A percentile compares a stretch with the other conserved stretches of the same genome.
Conservation (phyloP, 108 stramenopile species). For the Discostella pseudostelligera region DNA sequence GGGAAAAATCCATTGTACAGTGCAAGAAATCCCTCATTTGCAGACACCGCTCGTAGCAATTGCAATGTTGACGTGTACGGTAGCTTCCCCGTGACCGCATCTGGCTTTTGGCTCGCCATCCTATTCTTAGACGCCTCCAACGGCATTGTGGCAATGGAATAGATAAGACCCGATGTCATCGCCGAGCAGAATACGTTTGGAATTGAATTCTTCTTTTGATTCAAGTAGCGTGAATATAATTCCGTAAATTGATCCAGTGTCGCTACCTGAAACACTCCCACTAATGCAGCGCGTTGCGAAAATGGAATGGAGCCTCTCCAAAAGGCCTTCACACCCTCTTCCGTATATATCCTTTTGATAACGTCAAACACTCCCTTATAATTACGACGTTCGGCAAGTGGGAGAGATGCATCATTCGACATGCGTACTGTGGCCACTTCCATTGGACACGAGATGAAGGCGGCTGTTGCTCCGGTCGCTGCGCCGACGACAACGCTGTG, state of each 20-base stretch:
- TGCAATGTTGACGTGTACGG: constrained; percentile 86
- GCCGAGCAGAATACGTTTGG: constrained; percentile 89
- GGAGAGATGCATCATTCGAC: constrained; percentile 88
- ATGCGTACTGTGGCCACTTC: constrained; percentile 93
- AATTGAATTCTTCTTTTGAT: constrained; percentile 77
- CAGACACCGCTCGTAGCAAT: constrained; percentile 66
- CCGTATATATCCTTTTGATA: constrained; percentile 63
- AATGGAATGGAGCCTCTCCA: constrained; percentile 91
- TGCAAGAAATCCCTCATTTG: constrained; percentile 75
- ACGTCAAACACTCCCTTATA: constrained; percentile 83
- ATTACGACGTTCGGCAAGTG: constrained; percentile 77
- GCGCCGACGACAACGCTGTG: constrained; percentile 77
- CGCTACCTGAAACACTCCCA: constrained; percentile 93
- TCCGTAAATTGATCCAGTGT: constrained; percentile 94
- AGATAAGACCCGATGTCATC: constrained; percentile 92
- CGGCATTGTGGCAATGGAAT: constrained; percentile 93
- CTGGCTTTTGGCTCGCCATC: constrained; percentile 90
- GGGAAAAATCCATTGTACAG: constrained; percentile 90
- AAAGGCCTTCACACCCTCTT: constrained; percentile 87
- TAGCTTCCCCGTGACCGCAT: constrained; percentile 69
- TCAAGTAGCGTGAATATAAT: constrained; percentile 56
- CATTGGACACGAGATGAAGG: constrained; percentile 89
- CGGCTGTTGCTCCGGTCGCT: constrained; percentile 86
- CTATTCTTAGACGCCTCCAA: constrained; percentile 92
- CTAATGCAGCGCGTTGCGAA: constrained; percentile 89